These are phyloP conservation scores for Botryotinia calthae DNA, from an alignment of 2,329 filamentous ascomycete genomes.

Conservation along the genomic window DNA sequence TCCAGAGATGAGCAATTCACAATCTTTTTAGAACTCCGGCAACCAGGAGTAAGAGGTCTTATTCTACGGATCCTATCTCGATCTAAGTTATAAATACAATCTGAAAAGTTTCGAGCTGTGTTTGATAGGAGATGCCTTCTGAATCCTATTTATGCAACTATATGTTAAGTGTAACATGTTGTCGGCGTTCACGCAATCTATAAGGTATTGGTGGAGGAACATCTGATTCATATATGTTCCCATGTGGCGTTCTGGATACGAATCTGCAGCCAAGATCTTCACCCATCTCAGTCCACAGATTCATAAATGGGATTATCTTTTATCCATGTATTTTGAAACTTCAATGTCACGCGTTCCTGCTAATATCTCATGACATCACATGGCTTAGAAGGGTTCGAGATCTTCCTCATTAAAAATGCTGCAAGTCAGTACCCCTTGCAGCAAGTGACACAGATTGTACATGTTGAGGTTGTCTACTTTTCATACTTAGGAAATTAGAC, in stretches of 20 bases:
- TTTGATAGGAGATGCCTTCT: neutral
- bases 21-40: conserved; percentile 30
- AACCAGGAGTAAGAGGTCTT: conserved; percentile 25
- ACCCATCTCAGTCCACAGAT: neutral
- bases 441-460: neutral
- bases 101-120: conserved; percentile 15
- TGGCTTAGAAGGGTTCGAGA: neutral
- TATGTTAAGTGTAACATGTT: neutral
- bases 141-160: neutral
- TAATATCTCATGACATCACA: neutral
- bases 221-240: neutral
- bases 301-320: neutral
- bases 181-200: neutral
- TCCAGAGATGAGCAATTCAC: conserved; percentile 3
- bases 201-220: neutral
- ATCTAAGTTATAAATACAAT: conserved; percentile 11
- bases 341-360: neutral
- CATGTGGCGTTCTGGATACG: neutral
- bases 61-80: conserved; percentile 28
- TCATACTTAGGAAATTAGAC: neutral
- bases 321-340: neutral
- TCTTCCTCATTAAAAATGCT: neutral
- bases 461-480: neutral
- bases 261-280: conserved; percentile 6
- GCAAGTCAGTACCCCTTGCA: neutral